A percentile compares a stretch with the other conserved stretches of the same genome.
These are phyloP conservation scores for Hordeum pubiflorum DNA, from an alignment of 202 grass and related monocot species.

Conservation along the genomic window DNA sequence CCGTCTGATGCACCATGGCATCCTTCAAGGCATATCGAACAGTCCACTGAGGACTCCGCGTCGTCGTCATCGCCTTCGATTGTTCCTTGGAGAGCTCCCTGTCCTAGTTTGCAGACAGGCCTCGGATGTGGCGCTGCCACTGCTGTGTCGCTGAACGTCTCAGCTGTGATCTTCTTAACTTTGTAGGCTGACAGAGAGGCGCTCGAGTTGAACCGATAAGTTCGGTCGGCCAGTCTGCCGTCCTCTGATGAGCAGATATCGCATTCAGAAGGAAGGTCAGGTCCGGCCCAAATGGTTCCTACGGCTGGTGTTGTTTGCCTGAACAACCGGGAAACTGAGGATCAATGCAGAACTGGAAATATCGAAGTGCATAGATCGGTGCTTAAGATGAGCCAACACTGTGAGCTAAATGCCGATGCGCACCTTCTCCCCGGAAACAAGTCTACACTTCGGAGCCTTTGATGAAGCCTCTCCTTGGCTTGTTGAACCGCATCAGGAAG, in stretches of 20 bases:
- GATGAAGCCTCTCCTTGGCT: slow-evolving; percentile 43
- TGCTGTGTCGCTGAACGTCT: background rate
- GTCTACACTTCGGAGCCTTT: slow-evolving; percentile 24
- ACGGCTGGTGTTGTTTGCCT: background rate
- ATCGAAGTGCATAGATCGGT: background rate
- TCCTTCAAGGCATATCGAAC: slow-evolving; percentile 39
- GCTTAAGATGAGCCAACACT: background rate
- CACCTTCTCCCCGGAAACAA: slow-evolving; percentile 21
- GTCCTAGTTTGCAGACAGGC: background rate
- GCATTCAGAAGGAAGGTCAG: background rate
- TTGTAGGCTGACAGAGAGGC: background rate
- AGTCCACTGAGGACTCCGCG: slow-evolving; percentile 8
- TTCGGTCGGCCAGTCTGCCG: background rate
- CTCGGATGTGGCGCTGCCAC: background rate
- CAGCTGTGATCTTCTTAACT: background rate
- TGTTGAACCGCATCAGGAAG: slow-evolving; percentile 20
- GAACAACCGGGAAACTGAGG: background rate
- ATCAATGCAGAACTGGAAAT: background rate
- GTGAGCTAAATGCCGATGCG: background rate
- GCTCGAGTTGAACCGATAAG: background rate
- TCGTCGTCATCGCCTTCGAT: background rate
- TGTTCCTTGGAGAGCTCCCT: background rate
- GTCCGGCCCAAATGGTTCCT: background rate
- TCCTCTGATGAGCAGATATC: background rate
- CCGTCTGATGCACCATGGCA: slow-evolving; percentile 1